Base-by-base conservation (phyloP, 306 rosid species). In the Pachyrhizus erosus region DNA sequence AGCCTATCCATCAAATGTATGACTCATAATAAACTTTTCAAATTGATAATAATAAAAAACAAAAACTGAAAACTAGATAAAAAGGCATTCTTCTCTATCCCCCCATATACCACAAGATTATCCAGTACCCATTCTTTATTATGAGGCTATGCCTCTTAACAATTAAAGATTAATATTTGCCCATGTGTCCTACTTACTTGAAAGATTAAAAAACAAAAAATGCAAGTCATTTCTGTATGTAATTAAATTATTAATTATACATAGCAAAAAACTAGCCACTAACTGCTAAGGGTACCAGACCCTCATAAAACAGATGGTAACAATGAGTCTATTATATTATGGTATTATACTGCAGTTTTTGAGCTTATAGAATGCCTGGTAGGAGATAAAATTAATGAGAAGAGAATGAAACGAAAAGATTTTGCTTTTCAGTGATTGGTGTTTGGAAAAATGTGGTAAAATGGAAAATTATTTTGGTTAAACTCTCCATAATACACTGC, bases 1-100 rank as follows among this genome's bases (percentile, higher is more conserved):
- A 68, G 60, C 54, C 9, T 37, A 37, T 26, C 12, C 68, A 79
- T 79, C 81, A 74, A 69, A 57, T 48, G 78, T 39, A 73, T 31
- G 77, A 48, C 64, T 74, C 31, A 46, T 64, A 64, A 21, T 84
- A 40, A 80, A 49, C 52, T 46, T 49, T 33, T 49, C 52, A 51
- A 76, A 62, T 33, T 68, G 24, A 70, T n/a, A 20, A 43, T 13
- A 40, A 77, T 5, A 62, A 5, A 54, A 20, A 5, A 55, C 48
- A 43, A 34, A 39, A 42, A 43, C 42, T 37, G 42, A 37, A 31
- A 69, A 43, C 46, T 18, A 78, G 62, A 62, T 43, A 39, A 76
- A 76, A 70, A 61, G 39, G 65, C 79, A 55, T 70, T 74, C 33
- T 58, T 42, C 10, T 37, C 45, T 10, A 37, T 34, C 26, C 43